A percentile compares a stretch with the other conserved stretches of the same genome.
Conservation (phyloP, 495 filamentous ascomycete species). For the Neurospora intermedia region DNA sequence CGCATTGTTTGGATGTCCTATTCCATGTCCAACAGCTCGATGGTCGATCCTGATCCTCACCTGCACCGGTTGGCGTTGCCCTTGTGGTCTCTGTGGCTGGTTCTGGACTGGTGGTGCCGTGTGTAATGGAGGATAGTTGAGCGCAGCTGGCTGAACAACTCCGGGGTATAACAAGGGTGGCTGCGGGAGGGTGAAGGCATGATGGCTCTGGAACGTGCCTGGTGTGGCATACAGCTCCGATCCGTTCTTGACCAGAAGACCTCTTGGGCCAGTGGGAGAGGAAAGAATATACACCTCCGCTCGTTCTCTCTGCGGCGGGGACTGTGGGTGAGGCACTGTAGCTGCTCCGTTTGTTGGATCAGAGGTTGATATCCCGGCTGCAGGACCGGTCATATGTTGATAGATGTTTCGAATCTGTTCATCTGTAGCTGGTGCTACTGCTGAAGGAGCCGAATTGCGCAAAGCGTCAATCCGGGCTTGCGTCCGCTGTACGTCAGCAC, state of each 20-base stretch:
- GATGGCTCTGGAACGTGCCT: constrained; percentile 4
- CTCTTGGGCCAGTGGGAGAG: constrained; percentile 50
- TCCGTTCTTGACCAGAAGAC: constrained; percentile 39
- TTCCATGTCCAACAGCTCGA: not conserved
- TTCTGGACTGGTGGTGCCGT: not conserved
- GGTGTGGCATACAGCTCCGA: constrained; percentile 37
- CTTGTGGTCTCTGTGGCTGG: not conserved
- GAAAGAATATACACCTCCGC: constrained; percentile 50
- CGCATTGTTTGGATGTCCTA: constrained; percentile 28
- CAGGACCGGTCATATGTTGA: not conserved
- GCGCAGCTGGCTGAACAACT: not conserved
- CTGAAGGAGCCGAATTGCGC: not conserved
- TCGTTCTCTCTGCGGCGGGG: constrained; percentile 5
- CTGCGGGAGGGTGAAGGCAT: not conserved
- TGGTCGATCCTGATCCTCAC: not conserved
- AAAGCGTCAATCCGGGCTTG: not conserved
- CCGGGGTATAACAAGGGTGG: not conserved
- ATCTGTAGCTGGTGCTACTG: constrained; percentile 1
- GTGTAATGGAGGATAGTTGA: not conserved
- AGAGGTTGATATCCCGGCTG: not conserved
- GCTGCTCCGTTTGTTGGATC: not conserved
- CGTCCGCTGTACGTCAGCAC: not conserved
- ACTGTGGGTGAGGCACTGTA: constrained; percentile 7
- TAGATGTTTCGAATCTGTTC: not conserved
- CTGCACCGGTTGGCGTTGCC: not conserved